A percentile compares a stretch with the other conserved stretches of the same genome.
These are phyloP conservation scores for Akanthomyces lecanii DNA, from an alignment of 2,329 filamentous ascomycete genomes.

Conservation along the genomic window DNA sequence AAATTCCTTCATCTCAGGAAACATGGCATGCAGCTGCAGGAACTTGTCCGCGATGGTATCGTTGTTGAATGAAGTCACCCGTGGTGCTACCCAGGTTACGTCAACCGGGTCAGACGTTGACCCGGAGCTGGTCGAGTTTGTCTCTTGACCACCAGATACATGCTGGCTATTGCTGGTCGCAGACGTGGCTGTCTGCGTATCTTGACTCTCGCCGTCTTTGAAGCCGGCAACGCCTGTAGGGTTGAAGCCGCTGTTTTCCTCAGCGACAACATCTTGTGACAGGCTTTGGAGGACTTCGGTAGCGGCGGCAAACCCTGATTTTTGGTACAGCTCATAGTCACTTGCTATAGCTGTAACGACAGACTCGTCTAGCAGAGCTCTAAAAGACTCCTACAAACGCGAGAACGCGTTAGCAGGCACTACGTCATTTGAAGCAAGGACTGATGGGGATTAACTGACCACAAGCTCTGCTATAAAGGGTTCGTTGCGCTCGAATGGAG, in stretches of 20 bases:
- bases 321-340: conserved; percentile 63
- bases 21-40: conserved; percentile 62
- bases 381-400: conserved; percentile 59
- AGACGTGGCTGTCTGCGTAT: conserved; percentile 23
- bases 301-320: conserved; percentile 49
- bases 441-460: not conserved
- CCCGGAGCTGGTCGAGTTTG: conserved; percentile 28
- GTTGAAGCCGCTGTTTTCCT: conserved; percentile 75
- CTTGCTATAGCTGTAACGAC: conserved; percentile 70
- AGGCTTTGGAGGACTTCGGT: conserved; percentile 60
- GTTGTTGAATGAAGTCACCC: conserved; percentile 33
- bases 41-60: conserved; percentile 59
- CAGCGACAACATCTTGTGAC: conserved; percentile 56
- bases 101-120: conserved; percentile 23
- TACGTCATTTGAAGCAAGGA: not conserved
- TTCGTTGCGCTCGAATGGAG: conserved; percentile 4
- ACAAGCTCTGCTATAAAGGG: conserved; percentile 3
- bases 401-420: not conserved
- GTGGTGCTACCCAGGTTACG: conserved; percentile 24
- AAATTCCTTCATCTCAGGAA: conserved; percentile 62
- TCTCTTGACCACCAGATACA: conserved; percentile 26
- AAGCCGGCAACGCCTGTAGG: conserved; percentile 63
- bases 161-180: conserved; percentile 28
- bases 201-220: conserved; percentile 24
- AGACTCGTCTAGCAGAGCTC: conserved; percentile 70